Base-by-base conservation (phyloP, 371 early-diverging fungal species). In the Mucor piriformis region DNA sequence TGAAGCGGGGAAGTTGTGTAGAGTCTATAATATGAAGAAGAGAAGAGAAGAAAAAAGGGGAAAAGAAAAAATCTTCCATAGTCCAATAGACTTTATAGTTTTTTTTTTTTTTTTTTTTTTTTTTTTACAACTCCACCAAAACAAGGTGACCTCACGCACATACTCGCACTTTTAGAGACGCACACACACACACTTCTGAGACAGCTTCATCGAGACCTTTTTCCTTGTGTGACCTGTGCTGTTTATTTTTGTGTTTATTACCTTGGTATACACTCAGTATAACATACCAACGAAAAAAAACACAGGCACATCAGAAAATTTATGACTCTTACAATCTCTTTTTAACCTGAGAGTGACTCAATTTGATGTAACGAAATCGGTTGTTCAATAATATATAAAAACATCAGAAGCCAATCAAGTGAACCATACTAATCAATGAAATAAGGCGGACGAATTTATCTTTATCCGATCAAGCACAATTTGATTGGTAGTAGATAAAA, bases 281-380 rank as follows among this genome's bases (percentile, higher is more conserved):
- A n/a, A n/a, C n/a, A n/a, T n/a, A n/a, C n/a, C n/a, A n/a, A 42
- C 18, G 11, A 37, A 29, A 29, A 29, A 29, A 29, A n/a, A n/a
- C n/a, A 29, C 29, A 29, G 20, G 42, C 42, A 18, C 42, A 53
- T 27, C 25, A 18, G 3, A 23, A 51, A 42, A 40, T 42, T 53
- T 40, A 42, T 53, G 44, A 44, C 44, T 44, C 44, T 32, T 34
- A 25, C 56, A 56, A 35, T 32, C 43, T 57, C 48, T 2, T 16
- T 40, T 16, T 16, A 40, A 57, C 57, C 57, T 29, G 57, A 57
- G 49, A 25, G 49, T 57, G 57, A 57, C 57, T 57, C 57, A 57
- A 49, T 57, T 57, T 57, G 48, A 47, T 35, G 57, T 57, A 57
- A 57, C 57, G 25, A 48, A 15, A 33, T 32, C 54, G 48, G 49